A percentile compares a stretch with the other conserved stretches of the same genome.
These are phyloP conservation scores for Trichoderma sp. DNA, from an alignment of 2,329 filamentous ascomycete genomes.

Conservation along the genomic window DNA sequence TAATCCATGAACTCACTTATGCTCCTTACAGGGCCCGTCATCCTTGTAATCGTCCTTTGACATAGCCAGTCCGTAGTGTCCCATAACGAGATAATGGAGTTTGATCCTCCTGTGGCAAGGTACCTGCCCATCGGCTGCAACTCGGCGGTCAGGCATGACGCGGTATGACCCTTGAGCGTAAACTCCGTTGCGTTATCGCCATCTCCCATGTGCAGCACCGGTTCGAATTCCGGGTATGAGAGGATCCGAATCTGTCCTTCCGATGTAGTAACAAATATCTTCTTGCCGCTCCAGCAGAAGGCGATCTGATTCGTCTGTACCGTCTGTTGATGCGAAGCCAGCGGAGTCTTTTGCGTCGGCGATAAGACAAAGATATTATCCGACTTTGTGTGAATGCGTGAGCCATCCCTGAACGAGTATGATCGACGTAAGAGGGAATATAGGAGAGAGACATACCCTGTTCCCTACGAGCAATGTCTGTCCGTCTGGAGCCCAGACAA, in stretches of 20 bases:
- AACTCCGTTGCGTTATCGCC: constrained; percentile 57
- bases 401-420: neutral
- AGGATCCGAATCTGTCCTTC: constrained; percentile 74
- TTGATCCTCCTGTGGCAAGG: constrained; percentile 74
- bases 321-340: constrained; percentile 63
- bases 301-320: constrained; percentile 72
- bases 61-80: constrained; percentile 80
- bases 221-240: constrained; percentile 66
- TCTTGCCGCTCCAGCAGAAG: constrained; percentile 74
- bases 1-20: constrained; percentile 55
- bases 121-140: constrained; percentile 72
- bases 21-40: constrained; percentile 70
- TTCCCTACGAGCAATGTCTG: constrained; percentile 71
- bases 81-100: constrained; percentile 77
- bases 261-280: constrained; percentile 71
- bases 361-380: constrained; percentile 67
- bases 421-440: neutral
- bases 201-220: constrained; percentile 55
- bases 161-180: constrained; percentile 72
- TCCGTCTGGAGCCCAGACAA: constrained; percentile 76
- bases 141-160: constrained; percentile 69
- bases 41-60: constrained; percentile 69
- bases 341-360: constrained; percentile 58
- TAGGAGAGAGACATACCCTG: constrained; percentile 55
- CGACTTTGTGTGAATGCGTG: constrained; percentile 47